Evolutionary conservation across 1,284 basidiomycete species (phyloP), one percentile per base, ranked within the genome.

Genomic region (Naganishia liquefaciens): DNA sequence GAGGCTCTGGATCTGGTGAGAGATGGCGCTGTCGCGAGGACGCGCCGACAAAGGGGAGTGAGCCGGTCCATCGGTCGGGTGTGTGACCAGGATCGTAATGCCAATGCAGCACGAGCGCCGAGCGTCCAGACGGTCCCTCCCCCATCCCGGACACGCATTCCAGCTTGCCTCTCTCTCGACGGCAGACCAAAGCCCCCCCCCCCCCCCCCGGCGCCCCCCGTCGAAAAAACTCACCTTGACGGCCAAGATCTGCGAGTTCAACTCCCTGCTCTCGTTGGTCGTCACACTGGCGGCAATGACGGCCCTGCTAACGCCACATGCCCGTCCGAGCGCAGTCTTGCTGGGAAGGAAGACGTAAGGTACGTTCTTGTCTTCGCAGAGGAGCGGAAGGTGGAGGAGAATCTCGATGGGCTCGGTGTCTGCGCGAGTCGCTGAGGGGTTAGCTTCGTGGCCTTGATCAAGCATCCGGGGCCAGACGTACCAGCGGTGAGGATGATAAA

Each of bases 341-440:
- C 88, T 91, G 44, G 91, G 91, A 50, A 99, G 84, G 80, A 97
- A 99, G 74, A 98, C 84, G 81, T 98, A 98, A 15, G 91, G 91
- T 53, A 97, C 93, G 82, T 96, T 96, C 92, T 99, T 99, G 84
- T 99, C 96, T 81, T 99, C 96, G 78, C 96, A 99, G 49, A 99
- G 84, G 62, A 99, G 84, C 50, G 96, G 96, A 30, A 99, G 87
- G 81, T 99, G 96, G 70, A 99, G 86, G 55, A 99, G 83, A 77
- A 99, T 99, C 80, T 99, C 95, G 74, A 99, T 86, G 58, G 95
- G 95, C 80, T 99, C 94, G 52, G 95, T 95, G 75, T 96, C 93
- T 62, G 28, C 37, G 19, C 21, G 51, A 25, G 33, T 0, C 4
- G n/a, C 2, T 54, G 33, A 51, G 39, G 52, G 13, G 44, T 49